A percentile compares a stretch with the other conserved stretches of the same genome.
Conservation (phyloP, 805 yeast species). For the Saccharomycopsis sp. region DNA sequence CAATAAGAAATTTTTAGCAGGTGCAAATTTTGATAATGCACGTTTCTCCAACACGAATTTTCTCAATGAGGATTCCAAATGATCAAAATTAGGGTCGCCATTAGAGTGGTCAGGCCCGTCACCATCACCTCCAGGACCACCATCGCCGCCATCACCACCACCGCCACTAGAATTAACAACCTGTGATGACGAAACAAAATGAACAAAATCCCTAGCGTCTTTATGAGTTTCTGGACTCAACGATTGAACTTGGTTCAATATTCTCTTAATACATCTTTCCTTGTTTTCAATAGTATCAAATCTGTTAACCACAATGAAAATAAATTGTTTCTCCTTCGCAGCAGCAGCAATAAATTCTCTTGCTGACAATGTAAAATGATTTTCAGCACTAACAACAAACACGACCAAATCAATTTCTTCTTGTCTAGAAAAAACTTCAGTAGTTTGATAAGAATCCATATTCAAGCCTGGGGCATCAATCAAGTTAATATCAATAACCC, state of each 20-base stretch:
- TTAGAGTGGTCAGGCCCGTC: conserved; percentile 25
- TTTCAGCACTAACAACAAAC: conserved; percentile 93
- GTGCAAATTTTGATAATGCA: conserved; percentile 79
- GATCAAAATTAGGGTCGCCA: conserved; percentile 64
- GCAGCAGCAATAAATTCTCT: conserved; percentile 88
- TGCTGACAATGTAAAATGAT: conserved; percentile 90
- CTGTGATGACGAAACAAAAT: conserved; percentile 70
- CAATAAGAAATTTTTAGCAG: conserved; percentile 80
- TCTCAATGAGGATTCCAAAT: conserved; percentile 75
- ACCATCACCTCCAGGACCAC: conserved; percentile 27
- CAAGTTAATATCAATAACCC: conserved; percentile 83
- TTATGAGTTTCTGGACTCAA: conserved; percentile 89
- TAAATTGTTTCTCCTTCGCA: conserved; percentile 82
- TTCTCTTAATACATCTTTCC: conserved; percentile 65
- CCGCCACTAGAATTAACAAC: conserved; percentile 34
- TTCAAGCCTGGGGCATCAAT: conserved; percentile 98
- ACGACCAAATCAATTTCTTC: conserved; percentile 96
- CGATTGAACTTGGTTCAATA: conserved; percentile 76
- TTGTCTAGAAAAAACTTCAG: conserved; percentile 91
- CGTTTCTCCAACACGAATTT: conserved; percentile 85
- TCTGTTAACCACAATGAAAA: conserved; percentile 89
- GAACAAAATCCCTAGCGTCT: conserved; percentile 85
- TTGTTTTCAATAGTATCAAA: conserved; percentile 83
- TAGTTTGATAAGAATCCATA: conserved; percentile 87
- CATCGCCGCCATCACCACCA: conserved; percentile 33